Evolutionary conservation across 371 early-diverging fungal species (phyloP).

Genomic region (Lichtheimia corymbifera): DNA sequence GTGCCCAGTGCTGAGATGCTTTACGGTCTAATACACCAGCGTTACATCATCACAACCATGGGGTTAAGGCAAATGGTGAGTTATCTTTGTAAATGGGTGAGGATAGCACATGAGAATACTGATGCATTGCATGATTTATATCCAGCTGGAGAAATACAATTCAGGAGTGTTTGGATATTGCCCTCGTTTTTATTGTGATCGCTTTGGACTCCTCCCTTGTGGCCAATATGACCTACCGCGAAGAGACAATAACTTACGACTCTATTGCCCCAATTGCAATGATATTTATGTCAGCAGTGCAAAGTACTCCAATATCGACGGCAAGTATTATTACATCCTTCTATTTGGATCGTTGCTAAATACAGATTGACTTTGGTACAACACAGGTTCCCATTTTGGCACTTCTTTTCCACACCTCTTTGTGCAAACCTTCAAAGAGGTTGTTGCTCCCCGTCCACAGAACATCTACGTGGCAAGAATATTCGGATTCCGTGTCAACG

Average conservation of each 20-base stretch:
- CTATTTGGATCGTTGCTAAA: neutral
- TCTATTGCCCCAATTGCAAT: constrained; percentile 86
- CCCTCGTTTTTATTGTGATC: constrained; percentile 76
- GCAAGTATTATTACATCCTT: constrained; percentile 28
- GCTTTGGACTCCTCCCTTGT: constrained; percentile 74
- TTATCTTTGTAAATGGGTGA: no score
- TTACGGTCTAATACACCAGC: constrained; percentile 83
- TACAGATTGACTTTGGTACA: neutral
- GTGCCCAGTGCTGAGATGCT: constrained; percentile 61
- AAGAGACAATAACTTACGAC: constrained; percentile 60
- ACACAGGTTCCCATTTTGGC: constrained; percentile 89
- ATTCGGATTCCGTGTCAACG: constrained; percentile 82
- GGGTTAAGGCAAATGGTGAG: constrained; percentile 77
- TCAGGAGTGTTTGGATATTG: constrained; percentile 86
- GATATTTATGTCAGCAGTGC: constrained; percentile 81
- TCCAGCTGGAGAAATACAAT: constrained; percentile 67
- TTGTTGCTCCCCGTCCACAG: constrained; percentile 49
- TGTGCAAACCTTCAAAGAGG: constrained; percentile 79
- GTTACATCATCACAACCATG: constrained; percentile 75
- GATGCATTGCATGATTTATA: neutral
- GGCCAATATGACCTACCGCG: constrained; percentile 73
- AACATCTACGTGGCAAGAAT: constrained; percentile 69
- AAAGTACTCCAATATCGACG: constrained; percentile 78
- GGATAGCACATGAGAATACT: neutral
- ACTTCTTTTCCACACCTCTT: constrained; percentile 94